A percentile compares a stretch with the other conserved stretches of the same genome.
These are phyloP conservation scores for Aspergillus floridensis DNA, from an alignment of 2,329 filamentous ascomycete genomes.

Conservation along the genomic window DNA sequence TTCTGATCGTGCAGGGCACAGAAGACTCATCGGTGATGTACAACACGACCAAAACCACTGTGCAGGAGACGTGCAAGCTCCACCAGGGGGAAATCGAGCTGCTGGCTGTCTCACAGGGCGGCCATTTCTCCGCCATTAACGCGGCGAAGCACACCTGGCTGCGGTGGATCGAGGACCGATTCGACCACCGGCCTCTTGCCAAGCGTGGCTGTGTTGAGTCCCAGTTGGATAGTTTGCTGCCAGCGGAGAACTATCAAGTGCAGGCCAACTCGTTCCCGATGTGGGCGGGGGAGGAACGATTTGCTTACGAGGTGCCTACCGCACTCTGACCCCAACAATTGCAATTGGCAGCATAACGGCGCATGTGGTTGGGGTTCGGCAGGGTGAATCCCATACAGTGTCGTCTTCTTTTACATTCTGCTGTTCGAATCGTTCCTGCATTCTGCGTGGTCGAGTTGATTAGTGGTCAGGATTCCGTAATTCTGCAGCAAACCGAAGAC, in stretches of 20 bases:
- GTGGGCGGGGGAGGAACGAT: slow-evolving; percentile 14
- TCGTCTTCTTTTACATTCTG: no score
- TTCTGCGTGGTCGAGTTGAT: accelerated
- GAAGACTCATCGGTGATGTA: slow-evolving; percentile 9
- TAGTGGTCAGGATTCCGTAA: no score
- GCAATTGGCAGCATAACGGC: no score
- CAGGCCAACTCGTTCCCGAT: slow-evolving; percentile 13
- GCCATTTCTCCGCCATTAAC: slow-evolving; percentile 16
- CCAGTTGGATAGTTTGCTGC: slow-evolving; percentile 13
- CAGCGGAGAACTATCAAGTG: slow-evolving; percentile 11
- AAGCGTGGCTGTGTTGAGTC: slow-evolving; percentile 12
- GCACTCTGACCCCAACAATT: neutral
- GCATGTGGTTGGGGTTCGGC: no score
- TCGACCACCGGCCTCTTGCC: slow-evolving; percentile 7
- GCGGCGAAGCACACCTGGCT: slow-evolving; percentile 16
- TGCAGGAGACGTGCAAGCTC: slow-evolving; percentile 8
- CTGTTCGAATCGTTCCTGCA: no score
- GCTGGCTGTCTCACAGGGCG: slow-evolving; percentile 7
- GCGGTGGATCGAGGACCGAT: slow-evolving; percentile 20
- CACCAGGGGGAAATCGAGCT: slow-evolving; percentile 13
- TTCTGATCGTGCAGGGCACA: slow-evolving; percentile 17
- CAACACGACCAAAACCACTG: slow-evolving; percentile 9
- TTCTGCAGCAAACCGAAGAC: no score
- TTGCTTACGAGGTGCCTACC: slow-evolving; percentile 12
- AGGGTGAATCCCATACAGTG: no score